Conservation (phyloP, 768 basidiomycete genomes). For the Boletus barrowsii region DNA sequence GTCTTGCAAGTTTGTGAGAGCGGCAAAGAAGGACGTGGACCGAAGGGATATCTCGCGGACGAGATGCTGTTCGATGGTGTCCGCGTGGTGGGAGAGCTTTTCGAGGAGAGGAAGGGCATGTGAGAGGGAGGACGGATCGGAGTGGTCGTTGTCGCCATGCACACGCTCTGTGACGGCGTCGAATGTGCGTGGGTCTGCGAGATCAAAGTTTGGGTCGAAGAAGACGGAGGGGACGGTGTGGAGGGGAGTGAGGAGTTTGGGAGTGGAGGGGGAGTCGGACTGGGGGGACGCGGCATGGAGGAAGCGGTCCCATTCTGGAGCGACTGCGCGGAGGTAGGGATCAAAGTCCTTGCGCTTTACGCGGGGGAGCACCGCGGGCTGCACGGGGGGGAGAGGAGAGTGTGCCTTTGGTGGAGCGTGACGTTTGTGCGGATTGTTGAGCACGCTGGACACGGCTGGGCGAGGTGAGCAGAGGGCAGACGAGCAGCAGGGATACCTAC, state of each 20-base stretch:
- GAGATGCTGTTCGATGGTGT: slow-evolving; percentile 92
- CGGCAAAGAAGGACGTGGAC: slow-evolving; percentile 93
- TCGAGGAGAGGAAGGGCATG: slow-evolving; percentile 78
- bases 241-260: slow-evolving; percentile 61
- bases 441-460: slow-evolving; percentile 87
- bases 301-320: slow-evolving; percentile 77
- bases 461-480: not conserved
- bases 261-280: slow-evolving; percentile 18
- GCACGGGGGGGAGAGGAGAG: slow-evolving; percentile 68
- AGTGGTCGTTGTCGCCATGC: slow-evolving; percentile 33
- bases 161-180: slow-evolving; percentile 67
- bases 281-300: slow-evolving; percentile 41
- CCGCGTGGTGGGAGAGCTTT: slow-evolving; percentile 87
- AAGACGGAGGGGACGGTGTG: slow-evolving; percentile 77
- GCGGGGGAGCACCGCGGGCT: slow-evolving; percentile 73
- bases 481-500: slow-evolving; percentile 40
- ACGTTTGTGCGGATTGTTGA: slow-evolving; percentile 84
- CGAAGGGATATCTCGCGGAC: slow-evolving; percentile 88
- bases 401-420: slow-evolving; percentile 88
- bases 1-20: slow-evolving; percentile 89
- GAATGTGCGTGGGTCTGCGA: slow-evolving; percentile 78
- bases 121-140: slow-evolving; percentile 61
- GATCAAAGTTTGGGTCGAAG: slow-evolving; percentile 74
- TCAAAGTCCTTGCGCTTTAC: slow-evolving; percentile 84
- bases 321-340: slow-evolving; percentile 67